Evolutionary conservation across 495 filamentous ascomycete genomes (phyloP), one percentile per base, ranked within the genome.

Genomic region (Penicillium argentinense): DNA sequence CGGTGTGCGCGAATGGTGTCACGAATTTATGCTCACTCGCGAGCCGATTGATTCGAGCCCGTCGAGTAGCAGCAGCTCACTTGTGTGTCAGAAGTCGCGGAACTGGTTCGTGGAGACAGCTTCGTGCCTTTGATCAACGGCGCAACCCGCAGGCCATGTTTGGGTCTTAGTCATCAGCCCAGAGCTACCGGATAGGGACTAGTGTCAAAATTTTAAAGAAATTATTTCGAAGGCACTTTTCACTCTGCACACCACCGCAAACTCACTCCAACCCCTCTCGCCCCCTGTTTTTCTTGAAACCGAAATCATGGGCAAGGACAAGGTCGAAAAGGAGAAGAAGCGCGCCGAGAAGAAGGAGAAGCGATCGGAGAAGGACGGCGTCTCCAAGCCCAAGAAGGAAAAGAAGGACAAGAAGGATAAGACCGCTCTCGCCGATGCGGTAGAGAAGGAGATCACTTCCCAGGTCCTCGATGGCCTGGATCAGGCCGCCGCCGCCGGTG

Each of bases 261-360:
- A 36, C 53, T 32, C 32, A 52, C 32, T 48, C 39, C 46, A 51
- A 49, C 49, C 51, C 41, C 57, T 39, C 32, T 46, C 46, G 38
- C 38, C 33, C 43, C 46, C 50, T 36, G 19, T 55, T 54, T 49
- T 17, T 46, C 24, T 49, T 34, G 47, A 16, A 56, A 49, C 53
- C 56, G 48, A 53, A 60, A 72, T 46, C 48, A 79, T 80, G 77
- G 74, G 65, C 44, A 80, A 80, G 63, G 77, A 80, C 54, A 76
- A 70, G 59, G 57, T 64, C 50, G 72, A 85, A 57, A 86, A 85
- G 72, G 78, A 82, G 63, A 76, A 84, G 49, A 87, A 86, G 74
- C 86, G 85, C 73, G 72, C 77, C 38, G 81, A 86, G 75, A 89
- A 89, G 79, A 87, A 90, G 74, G 84, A 88, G 71, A 87, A 87